Evolutionary conservation across 2,329 filamentous ascomycete species (phyloP).

Genomic region (Hymenoscyphus fructigenus): DNA sequence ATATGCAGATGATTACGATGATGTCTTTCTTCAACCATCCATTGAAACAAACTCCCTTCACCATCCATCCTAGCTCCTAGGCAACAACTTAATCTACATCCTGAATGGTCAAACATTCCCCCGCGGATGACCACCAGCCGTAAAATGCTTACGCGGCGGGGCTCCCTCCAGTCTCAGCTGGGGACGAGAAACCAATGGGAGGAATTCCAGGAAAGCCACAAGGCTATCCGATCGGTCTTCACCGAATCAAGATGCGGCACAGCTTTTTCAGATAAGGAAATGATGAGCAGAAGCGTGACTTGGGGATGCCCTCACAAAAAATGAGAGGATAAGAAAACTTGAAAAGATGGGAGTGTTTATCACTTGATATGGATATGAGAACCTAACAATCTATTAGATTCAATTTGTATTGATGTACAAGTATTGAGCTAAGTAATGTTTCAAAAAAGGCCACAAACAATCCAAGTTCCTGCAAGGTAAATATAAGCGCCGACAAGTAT

Average conservation of each 20-base stretch:
- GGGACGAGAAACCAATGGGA: not conserved
- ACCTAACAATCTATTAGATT: too few relatives aligned
- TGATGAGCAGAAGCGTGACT: too few relatives aligned
- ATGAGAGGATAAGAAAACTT: not conserved
- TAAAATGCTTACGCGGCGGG: not conserved
- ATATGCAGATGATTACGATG: not conserved
- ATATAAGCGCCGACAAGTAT: not conserved
- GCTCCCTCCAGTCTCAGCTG: not conserved
- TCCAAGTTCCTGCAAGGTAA: conserved; percentile 2
- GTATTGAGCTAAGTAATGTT: not conserved
- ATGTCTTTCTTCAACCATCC: not conserved
- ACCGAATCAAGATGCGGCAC: not conserved
- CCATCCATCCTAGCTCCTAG: not conserved
- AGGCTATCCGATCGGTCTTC: not conserved
- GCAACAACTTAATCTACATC: not conserved
- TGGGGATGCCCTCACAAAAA: too few relatives aligned
- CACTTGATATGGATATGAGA: not conserved
- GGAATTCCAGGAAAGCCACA: not conserved
- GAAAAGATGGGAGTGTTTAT: not conserved
- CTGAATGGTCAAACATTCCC: not conserved
- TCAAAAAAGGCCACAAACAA: not conserved
- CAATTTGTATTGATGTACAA: too few relatives aligned
- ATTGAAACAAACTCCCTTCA: not conserved
- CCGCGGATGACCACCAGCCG: not conserved
- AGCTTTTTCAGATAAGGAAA: not conserved